These are phyloP conservation scores for Cubamyces sp. DNA, from an alignment of 768 basidiomycete genomes.

Conservation along the genomic window DNA sequence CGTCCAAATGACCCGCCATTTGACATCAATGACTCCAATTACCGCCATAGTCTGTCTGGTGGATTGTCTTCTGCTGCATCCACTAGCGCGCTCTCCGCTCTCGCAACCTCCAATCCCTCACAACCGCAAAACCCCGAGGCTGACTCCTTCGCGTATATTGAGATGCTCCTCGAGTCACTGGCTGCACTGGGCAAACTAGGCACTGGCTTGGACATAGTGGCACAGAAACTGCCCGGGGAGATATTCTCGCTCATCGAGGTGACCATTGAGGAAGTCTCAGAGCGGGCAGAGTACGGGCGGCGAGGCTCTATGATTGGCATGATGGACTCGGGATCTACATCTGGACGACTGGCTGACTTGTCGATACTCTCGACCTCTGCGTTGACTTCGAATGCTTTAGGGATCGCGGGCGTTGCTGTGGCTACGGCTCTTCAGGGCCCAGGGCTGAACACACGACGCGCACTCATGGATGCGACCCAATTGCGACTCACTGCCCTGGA, in stretches of 20 bases:
- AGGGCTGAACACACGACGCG: slow-evolving; percentile 10
- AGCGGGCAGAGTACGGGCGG: slow-evolving; percentile 81
- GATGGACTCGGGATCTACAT: slow-evolving; percentile 33
- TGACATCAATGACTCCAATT: slow-evolving; percentile 54
- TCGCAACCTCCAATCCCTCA: slow-evolving; percentile 21
- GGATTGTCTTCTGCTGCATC: slow-evolving; percentile 27
- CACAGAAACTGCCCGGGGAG: slow-evolving; percentile 83
- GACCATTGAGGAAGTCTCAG: slow-evolving; percentile 90
- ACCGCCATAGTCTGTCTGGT: slow-evolving; percentile 29
- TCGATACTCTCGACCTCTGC: slow-evolving; percentile 23
- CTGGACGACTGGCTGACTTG: slow-evolving; percentile 20
- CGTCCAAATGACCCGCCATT: slow-evolving; percentile 81
- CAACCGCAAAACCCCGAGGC: slow-evolving; percentile 73
- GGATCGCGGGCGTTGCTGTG: slow-evolving; percentile 30
- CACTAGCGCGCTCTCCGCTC: slow-evolving; percentile 24
- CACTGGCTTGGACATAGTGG: slow-evolving; percentile 77
- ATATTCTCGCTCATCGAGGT: slow-evolving; percentile 83
- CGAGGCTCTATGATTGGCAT: slow-evolving; percentile 45
- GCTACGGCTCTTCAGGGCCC: slow-evolving; percentile 17
- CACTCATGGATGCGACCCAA: slow-evolving; percentile 45
- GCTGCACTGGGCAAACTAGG: slow-evolving; percentile 90
- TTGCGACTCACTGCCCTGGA: slow-evolving; percentile 77
- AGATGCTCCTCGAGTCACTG: slow-evolving; percentile 90
- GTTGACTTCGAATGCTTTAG: slow-evolving; percentile 21
- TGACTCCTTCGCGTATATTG: slow-evolving; percentile 93